These are phyloP conservation scores for Aspergillus sp. DNA, from an alignment of 2,329 filamentous ascomycete genomes.

Conservation along the genomic window DNA sequence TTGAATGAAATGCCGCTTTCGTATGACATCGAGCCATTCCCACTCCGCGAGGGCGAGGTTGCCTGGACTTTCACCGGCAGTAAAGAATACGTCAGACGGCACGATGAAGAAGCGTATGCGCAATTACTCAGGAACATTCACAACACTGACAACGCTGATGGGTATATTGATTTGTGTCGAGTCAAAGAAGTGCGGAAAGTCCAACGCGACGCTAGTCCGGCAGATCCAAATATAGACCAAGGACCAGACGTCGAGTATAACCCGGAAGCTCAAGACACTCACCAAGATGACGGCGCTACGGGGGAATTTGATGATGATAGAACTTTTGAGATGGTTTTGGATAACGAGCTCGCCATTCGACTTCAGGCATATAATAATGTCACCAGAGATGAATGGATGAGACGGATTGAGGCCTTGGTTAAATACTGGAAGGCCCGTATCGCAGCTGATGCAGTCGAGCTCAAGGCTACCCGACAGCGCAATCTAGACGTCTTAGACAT, in stretches of 20 bases:
- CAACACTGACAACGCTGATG: slow-evolving; percentile 53
- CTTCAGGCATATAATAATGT: slow-evolving; percentile 51
- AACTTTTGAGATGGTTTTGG: slow-evolving; percentile 54
- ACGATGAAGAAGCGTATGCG: slow-evolving; percentile 52
- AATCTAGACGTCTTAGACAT: slow-evolving; percentile 55
- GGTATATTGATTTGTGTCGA: slow-evolving; percentile 55
- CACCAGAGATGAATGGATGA: slow-evolving; percentile 56
- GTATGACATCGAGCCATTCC: slow-evolving; percentile 56
- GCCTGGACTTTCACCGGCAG: slow-evolving; percentile 48
- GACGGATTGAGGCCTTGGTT: slow-evolving; percentile 47
- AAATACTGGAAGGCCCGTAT: slow-evolving; percentile 56
- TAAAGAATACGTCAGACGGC: slow-evolving; percentile 38
- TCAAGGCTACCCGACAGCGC: slow-evolving; percentile 48
- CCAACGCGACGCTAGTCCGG: slow-evolving; percentile 43
- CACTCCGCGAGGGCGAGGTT: slow-evolving; percentile 45
- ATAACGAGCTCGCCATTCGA: slow-evolving; percentile 54
- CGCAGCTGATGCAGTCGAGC: slow-evolving; percentile 48
- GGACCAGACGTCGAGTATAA: slow-evolving; percentile 52
- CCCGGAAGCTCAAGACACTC: slow-evolving; percentile 39
- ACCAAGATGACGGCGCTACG: slow-evolving; percentile 46
- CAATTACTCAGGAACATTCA: slow-evolving; percentile 52
- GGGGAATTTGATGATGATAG: slow-evolving; percentile 48
- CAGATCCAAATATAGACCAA: slow-evolving; percentile 44
- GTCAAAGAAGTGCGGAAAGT: slow-evolving; percentile 52
- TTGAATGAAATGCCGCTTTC: slow-evolving; percentile 51